Conservation (phyloP, 148 eudicot genomes). For the Hydrangea macrophylla region DNA sequence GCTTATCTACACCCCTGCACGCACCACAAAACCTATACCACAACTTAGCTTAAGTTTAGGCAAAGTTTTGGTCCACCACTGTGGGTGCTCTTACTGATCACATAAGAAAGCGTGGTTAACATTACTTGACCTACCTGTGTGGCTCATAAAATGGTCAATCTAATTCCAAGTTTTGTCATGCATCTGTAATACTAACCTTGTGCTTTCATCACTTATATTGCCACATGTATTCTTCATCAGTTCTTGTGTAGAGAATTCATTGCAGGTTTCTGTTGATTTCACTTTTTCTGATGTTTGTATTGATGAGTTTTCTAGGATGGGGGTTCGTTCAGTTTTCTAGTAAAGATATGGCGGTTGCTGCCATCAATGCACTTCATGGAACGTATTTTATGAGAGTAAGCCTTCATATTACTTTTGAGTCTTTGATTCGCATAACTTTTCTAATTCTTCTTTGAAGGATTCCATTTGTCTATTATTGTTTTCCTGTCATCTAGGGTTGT, state of each 20-base stretch:
- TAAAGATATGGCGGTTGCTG: constrained; percentile 88
- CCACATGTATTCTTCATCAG: background rate
- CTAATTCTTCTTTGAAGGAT: constrained; percentile 15
- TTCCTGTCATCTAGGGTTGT: constrained; percentile 57
- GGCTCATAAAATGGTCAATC: background rate
- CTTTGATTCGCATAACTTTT: background rate
- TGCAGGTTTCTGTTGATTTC: background rate
- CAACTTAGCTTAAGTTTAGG: no score
- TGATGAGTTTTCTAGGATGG: constrained; percentile 48
- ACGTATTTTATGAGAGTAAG: constrained; percentile 74
- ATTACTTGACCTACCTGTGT: background rate
- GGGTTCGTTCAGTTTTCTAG: constrained; percentile 71
- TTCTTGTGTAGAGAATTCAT: background rate
- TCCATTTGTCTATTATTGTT: constrained; percentile 8
- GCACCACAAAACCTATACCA: no score
- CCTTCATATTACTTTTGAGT: background rate
- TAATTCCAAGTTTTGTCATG: background rate
- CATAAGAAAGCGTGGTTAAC: background rate
- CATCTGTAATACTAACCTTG: no score
- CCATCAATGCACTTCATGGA: constrained; percentile 80
- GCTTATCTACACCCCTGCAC: no score
- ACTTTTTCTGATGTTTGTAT: constrained; percentile 2
- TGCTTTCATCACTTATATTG: background rate
- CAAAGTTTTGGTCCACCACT: no score
- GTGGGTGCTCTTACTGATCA: no score